Percentiles rank a stretch among this genome's conserved stretches.
phyloP scores from a whole-genome alignment of 164 flowering plant genomes.

The Stephania japonica region DNA sequence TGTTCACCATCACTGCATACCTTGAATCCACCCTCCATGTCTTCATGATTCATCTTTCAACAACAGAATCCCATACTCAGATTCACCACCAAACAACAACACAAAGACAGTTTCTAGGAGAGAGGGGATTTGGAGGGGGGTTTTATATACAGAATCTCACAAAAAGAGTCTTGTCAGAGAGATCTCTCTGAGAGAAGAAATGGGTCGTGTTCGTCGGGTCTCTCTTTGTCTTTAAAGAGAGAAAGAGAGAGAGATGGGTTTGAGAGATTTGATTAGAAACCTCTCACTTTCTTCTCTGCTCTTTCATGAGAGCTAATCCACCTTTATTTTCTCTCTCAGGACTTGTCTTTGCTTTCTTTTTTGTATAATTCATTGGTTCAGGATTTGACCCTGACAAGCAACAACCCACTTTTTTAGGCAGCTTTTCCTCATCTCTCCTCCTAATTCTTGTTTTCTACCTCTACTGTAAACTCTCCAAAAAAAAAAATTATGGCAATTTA shows the following conservation, averaged over 20 bases:
- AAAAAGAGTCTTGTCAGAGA: slow-evolving; percentile 9
- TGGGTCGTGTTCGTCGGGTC: slow-evolving; percentile 11
- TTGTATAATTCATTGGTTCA: slow-evolving; percentile 28
- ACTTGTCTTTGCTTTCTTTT: slow-evolving; percentile 3
- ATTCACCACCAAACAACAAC: neutral
- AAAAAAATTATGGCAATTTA: no score
- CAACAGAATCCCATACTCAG: slow-evolving; percentile 16
- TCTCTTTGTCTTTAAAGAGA: neutral
- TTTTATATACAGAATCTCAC: slow-evolving; percentile 1
- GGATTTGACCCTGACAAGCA: slow-evolving; percentile 47
- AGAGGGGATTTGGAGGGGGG: slow-evolving; percentile 1
- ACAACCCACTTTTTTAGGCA: slow-evolving; percentile 60
- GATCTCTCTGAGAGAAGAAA: slow-evolving; percentile 7
- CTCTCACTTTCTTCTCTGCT: slow-evolving; percentile 12
- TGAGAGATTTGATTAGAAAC: slow-evolving; percentile 10
- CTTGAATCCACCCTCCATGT: slow-evolving; percentile 28
- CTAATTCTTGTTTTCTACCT: slow-evolving; percentile 14
- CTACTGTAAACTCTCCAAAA: slow-evolving; percentile 8
- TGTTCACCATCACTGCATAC: slow-evolving; percentile 9
- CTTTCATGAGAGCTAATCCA: slow-evolving; percentile 3
- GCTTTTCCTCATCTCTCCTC: slow-evolving; percentile 33
- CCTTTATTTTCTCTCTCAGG: slow-evolving; percentile 4
- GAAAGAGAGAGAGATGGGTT: slow-evolving; percentile 3
- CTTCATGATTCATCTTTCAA: slow-evolving; percentile 8
- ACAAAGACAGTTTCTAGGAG: slow-evolving; percentile 6